A percentile compares a stretch with the other conserved stretches of the same genome.
Conservation (phyloP, 306 rosid genomes). For the Rosa chinensis region DNA sequence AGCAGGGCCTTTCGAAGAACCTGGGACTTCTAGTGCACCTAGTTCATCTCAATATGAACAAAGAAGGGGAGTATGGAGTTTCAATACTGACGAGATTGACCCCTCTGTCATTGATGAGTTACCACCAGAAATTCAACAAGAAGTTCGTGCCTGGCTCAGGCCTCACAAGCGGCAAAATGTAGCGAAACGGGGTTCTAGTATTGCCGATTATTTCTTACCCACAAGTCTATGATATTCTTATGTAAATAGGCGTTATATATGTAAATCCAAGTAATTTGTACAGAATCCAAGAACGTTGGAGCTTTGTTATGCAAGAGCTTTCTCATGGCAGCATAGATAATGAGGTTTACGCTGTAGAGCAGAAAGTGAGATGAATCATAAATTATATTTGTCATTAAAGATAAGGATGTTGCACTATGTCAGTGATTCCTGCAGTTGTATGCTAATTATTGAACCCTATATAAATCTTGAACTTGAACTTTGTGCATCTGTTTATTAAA, state of each 20-base stretch:
- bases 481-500: not conserved
- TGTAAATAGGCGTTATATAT: not conserved
- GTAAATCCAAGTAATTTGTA: not conserved
- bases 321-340: not conserved
- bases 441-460: not conserved
- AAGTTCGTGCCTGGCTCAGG: constrained; percentile 60
- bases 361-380: not conserved
- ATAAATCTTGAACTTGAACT: not conserved
- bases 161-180: constrained; percentile 67
- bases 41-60: constrained; percentile 28
- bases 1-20: constrained; percentile 33
- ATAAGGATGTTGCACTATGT: not conserved
- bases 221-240: constrained; percentile 20
- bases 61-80: constrained; percentile 62
- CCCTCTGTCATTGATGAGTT: constrained; percentile 70
- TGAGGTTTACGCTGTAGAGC: not conserved
- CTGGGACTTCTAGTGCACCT: constrained; percentile 18
- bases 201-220: constrained; percentile 69
- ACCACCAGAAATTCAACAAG: constrained; percentile 84
- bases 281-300: not conserved
- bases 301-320: not conserved
- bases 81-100: constrained; percentile 73
- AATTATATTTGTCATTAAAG: not conserved
- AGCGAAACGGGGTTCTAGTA: constrained; percentile 59
- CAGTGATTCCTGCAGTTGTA: not conserved